Base-by-base conservation (phyloP, 164 flowering plant species). In the Cinnamomum chago region DNA sequence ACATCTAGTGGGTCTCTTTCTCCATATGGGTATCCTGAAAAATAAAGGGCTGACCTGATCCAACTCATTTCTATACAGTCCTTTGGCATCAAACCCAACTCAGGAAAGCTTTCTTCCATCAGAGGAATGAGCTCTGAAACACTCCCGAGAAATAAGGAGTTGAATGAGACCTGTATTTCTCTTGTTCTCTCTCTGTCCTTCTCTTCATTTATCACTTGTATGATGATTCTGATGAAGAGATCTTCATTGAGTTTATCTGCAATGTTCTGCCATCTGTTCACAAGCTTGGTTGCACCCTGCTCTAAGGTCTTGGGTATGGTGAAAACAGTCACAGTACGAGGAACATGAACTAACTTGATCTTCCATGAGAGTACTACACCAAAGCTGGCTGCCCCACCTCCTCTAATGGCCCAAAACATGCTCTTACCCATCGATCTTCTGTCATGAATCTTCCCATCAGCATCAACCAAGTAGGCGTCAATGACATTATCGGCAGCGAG, bases 61-160 rank as follows among this genome's bases (percentile, higher is more conserved):
- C 88, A 86, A 52, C 73, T 76, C 84, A 81, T 84, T 65, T 84
- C 84, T 1, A 0, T 22, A 72, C 87, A 84, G 52, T 86, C 72
- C 25, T 74, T 25, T 11, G 40, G 24, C 50, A 3, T 9, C 62
- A 85, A 62, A 2, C 84, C 82, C 55, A 85, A 33, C 24, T 85
- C 85, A 5, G 89, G 89, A 33, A 86, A 83, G 5, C 40, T 75
- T 17, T 62, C 47, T 13, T 79, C 14, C 82, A 83, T 81, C 71
- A 81, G 2, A 2, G 70, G 58, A 2, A 84, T 30, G 5, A 83
- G 80, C 3, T 72, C 35, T 2, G 76, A 70, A 22, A 58, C 58
- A 20, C 64, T 15, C 3, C 86, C 89, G 52, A 83, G 83, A 58
- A 75, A 86, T 62, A 84, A 40, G 6, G 82, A 65, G 3, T 20